Conservation (phyloP, 208 protist genomes). For the Trypanosoma lewisi region DNA sequence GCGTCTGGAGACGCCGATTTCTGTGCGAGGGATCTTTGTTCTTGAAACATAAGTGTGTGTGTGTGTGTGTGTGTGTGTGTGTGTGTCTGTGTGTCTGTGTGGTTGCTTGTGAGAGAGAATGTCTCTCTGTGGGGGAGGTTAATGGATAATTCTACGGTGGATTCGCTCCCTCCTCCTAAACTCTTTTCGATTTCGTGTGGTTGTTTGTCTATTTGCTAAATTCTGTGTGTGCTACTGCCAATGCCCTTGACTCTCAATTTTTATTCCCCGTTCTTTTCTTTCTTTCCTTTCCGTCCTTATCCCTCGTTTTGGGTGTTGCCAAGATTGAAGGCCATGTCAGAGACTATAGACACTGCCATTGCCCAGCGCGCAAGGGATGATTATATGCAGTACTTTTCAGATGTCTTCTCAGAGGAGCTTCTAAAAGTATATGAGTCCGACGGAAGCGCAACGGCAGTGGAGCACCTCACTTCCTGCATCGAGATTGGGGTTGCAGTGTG, state of each 20-base stretch:
- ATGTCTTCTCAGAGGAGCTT: constrained; percentile 80
- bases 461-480: constrained; percentile 81
- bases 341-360: constrained; percentile 20
- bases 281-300: background rate
- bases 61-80: background rate
- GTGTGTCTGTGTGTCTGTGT: background rate
- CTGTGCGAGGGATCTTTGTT: constrained; percentile 21
- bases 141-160: no score
- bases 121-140: no score
- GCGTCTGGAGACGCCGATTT: constrained; percentile 16
- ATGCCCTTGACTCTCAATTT: background rate
- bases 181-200: no score
- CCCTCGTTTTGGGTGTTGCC: background rate
- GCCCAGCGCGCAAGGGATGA: constrained; percentile 62
- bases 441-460: constrained; percentile 67
- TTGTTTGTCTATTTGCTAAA: background rate
- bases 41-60: background rate
- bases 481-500: constrained; percentile 80
- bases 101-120: no score
- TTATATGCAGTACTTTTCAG: constrained; percentile 89
- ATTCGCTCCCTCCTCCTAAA: no score
- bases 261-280: background rate
- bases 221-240: background rate
- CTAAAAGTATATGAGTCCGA: constrained; percentile 79
- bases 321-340: constrained; percentile 19